phyloP scores from a whole-genome alignment of 1,284 basidiomycete species.

The Ceratobasidium theobromae region DNA sequence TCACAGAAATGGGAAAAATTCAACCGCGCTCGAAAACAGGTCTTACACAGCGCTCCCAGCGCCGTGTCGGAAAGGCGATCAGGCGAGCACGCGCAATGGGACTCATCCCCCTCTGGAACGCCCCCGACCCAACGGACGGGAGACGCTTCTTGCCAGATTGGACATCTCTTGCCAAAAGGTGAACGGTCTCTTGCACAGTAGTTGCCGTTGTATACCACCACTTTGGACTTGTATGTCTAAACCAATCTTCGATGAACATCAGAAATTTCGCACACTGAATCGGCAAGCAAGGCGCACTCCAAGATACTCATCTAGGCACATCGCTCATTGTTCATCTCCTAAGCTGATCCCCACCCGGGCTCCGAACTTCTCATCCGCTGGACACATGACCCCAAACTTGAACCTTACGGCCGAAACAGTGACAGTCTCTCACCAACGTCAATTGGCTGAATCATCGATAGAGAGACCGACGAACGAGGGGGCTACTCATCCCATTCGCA shows the following conservation, averaged over 20 bases:
- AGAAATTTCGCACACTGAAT: neutral
- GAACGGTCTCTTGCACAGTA: neutral
- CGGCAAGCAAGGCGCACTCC: conserved; percentile 10
- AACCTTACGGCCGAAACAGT: neutral
- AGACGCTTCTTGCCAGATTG: neutral
- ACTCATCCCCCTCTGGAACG: conserved; percentile 58
- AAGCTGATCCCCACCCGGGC: conserved; percentile 13
- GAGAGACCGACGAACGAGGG: too few species aligned
- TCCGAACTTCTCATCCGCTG: conserved; percentile 8
- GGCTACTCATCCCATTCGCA: too few species aligned
- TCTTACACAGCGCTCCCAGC: conserved; percentile 80
- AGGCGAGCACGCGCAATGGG: conserved; percentile 93
- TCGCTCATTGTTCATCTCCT: neutral
- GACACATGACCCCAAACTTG: neutral
- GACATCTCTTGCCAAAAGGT: neutral
- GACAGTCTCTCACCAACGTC: too few species aligned
- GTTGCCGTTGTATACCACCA: neutral
- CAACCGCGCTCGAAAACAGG: conserved; percentile 66
- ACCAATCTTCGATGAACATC: neutral
- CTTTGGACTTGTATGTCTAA: neutral
- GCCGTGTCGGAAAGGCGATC: conserved; percentile 83
- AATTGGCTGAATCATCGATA: too few species aligned
- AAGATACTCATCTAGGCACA: conserved; percentile 2
- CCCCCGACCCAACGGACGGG: neutral
- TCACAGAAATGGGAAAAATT: conserved; percentile 87